Base-by-base conservation (phyloP, 495 filamentous ascomycete species). In the Hyaloscypha finlandica region DNA sequence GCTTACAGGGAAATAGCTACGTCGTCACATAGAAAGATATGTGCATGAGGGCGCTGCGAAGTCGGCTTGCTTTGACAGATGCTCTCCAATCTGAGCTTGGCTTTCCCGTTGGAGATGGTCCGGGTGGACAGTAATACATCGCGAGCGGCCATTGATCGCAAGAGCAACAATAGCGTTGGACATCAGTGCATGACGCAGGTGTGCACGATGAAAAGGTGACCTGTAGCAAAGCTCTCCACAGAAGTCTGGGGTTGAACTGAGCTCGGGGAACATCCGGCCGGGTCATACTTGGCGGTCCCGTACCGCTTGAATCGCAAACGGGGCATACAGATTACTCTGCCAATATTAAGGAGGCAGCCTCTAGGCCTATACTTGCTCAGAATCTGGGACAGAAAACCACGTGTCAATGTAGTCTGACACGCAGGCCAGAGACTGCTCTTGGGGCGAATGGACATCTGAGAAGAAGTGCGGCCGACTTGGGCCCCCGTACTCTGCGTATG, bases 1-100 rank as follows among this genome's bases (percentile, higher is more conserved):
- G n/a, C 35, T 57, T 59, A 45, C 25, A 59, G 55, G 66, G 60
- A 59, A 33, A 51, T 45, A 58, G 12, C 32, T 25, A 63, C 56
- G 64, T 66, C 64, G 64, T 66, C 31, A 33, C 56, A 60, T 57
- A 60, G 64, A 55, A 20, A 54, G 42, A 61, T 53, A 66, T 65
- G 37, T 65, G 54, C 54, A 65, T 42, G n/a, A 45, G 16, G 20
- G 51, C 22, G 12, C 22, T 56, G 63, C 63, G 63, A 65, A 19
- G 35, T 59, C 63, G 63, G 63, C 35, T 37, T 37, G 58, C 63
- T 56, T 56, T 12, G n/a, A 29, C 16, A 32, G 22, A 52, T 54
- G 45, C 29, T 64, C 53, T 56, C 53, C 53, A 56, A 56, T 56
- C 53, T 56, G 22, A 56, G 29, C 5, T 1, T 25, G 19, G 20